Base-by-base conservation (phyloP, 371 early-diverging fungal species). In the Phascolomyces articulosus region DNA sequence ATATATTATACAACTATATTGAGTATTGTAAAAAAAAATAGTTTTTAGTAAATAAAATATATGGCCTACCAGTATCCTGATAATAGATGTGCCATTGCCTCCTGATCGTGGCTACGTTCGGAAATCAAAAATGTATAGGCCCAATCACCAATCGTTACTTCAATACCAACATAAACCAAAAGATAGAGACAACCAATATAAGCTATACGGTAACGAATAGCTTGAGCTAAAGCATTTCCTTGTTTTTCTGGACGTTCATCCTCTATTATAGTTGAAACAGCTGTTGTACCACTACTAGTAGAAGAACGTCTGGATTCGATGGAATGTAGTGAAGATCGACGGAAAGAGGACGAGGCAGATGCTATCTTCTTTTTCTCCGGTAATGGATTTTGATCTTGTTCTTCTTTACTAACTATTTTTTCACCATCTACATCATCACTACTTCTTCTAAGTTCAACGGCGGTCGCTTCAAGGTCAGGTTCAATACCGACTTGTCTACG, bases 91-190 rank as follows among this genome's bases (percentile, higher is more conserved):
- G 64, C 63, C 66, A 68, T 65, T 3, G 49, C 56, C 16, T 55
- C 40, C 4, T 60, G 58, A 44, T 68, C 56, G n/a, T 58, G 41
- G 41, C 66, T 62, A 6, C 72, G 63, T 24, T 59, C 61, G 2
- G 58, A 57, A 55, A 68, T 68, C 51, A 72, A 44, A 58, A 72
- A 72, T 0, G 68, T 65, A 34, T 60, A 72, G 18, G 63, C 62
- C 72, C 68, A 68, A 13, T 65, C 58, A 9, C 72, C 72, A 29
- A 72, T 41, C 13, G 64, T 67, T 21, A 72, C 72, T 49, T 72
- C 72, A 4, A 59, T 68, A 15, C 72, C 72, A 48, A 72, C 72
- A 51, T 72, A 72, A 40, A 66, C 53, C 21, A 68, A 56, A 11
- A 72, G 61, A 49, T 44, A 72, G 16, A 68, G n/a, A 0, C 68